Percentiles rank a stretch among this genome's conserved stretches.
These are phyloP conservation scores for Beauveria bassiana DNA, from an alignment of 2,329 filamentous ascomycete genomes.

Conservation along the genomic window DNA sequence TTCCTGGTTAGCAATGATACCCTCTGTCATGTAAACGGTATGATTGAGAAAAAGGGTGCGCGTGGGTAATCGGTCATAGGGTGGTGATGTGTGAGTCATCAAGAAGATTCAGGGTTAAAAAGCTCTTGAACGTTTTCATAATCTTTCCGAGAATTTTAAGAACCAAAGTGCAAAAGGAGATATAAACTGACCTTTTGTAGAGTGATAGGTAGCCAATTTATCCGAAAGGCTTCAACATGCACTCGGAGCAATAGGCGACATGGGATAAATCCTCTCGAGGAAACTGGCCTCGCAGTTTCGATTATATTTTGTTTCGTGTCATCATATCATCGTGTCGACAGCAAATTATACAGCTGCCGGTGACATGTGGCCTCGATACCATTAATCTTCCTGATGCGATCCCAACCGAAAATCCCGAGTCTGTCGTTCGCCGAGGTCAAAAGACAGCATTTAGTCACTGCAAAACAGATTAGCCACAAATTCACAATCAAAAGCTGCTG, in stretches of 20 bases:
- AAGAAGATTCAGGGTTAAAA: conserved; percentile 59
- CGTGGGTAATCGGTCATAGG: conserved; percentile 39
- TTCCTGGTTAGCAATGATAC: conserved; percentile 31
- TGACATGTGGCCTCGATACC: conserved; percentile 38
- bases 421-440: conserved; percentile 31
- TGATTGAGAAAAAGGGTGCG: conserved; percentile 1
- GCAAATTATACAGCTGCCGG: conserved; percentile 34
- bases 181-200: conserved; percentile 37
- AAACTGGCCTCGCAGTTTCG: conserved; percentile 13
- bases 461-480: conserved; percentile 29
- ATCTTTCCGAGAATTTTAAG: conserved; percentile 40
- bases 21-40: conserved; percentile 20
- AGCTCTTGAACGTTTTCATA: conserved; percentile 53
- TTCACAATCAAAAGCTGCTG: not conserved
- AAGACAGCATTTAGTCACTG: conserved; percentile 43
- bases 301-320: conserved; percentile 21
- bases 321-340: conserved; percentile 22
- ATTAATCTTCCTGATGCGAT: conserved; percentile 36
- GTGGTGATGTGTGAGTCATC: conserved; percentile 51
- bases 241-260: conserved; percentile 5
- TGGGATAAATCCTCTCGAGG: not conserved
- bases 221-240: conserved; percentile 3
- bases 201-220: not conserved
- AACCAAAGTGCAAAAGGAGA: conserved; percentile 14
- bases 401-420: conserved; percentile 35